Evolutionary conservation across 2,329 filamentous ascomycete genomes (phyloP).

Genomic region (Teratosphaeria epicoccoides): DNA sequence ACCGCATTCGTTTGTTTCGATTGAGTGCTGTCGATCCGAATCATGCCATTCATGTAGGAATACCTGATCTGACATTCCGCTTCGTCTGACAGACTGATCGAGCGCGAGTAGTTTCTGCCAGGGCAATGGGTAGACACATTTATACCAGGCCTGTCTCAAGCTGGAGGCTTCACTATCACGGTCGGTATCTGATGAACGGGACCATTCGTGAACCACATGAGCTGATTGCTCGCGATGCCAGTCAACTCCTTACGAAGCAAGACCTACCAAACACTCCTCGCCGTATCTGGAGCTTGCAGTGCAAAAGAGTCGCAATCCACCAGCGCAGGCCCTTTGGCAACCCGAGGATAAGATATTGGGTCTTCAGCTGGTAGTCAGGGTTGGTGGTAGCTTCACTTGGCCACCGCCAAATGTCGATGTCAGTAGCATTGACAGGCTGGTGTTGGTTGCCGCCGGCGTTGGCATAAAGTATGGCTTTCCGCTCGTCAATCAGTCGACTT

Average conservation of each 20-base stretch:
- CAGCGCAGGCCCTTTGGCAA: conserved; percentile 68
- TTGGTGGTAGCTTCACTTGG: conserved; percentile 74
- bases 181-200: background rate
- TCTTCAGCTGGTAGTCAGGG: conserved; percentile 51
- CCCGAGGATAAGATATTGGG: conserved; percentile 46
- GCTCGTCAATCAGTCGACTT: background rate
- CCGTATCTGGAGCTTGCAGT: conserved; percentile 68
- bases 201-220: background rate
- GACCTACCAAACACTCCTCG: conserved; percentile 11
- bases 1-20: conserved; percentile 56
- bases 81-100: conserved; percentile 8
- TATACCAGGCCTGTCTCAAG: conserved; percentile 55
- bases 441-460: conserved; percentile 72
- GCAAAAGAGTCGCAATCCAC: conserved; percentile 59
- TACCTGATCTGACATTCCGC: background rate
- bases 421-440: conserved; percentile 44
- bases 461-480: conserved; percentile 56
- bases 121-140: conserved; percentile 86
- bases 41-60: conserved; percentile 22
- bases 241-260: conserved; percentile 49
- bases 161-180: conserved; percentile 82
- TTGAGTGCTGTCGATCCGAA: conserved; percentile 45
- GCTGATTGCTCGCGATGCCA: background rate
- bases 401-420: conserved; percentile 46
- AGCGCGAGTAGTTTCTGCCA: conserved; percentile 50